Conservation (phyloP, 2,329 filamentous ascomycete species). For the Coleophoma cylindrospora region DNA sequence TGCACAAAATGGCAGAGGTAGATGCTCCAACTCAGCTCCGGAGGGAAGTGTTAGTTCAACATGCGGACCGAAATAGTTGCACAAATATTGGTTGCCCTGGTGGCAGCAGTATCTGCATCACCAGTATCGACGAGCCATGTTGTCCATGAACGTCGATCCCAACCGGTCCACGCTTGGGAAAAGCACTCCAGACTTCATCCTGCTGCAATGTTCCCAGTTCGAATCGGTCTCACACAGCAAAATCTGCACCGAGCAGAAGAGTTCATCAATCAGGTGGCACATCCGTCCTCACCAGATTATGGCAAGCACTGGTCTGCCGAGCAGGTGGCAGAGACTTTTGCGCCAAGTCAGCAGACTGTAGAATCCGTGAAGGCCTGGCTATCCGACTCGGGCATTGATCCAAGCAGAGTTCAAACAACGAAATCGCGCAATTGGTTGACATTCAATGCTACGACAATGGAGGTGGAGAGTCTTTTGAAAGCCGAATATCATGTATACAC, state of each 20-base stretch:
- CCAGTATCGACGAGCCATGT: slow-evolving; percentile 17
- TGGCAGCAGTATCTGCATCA: slow-evolving; percentile 18
- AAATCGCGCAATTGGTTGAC: slow-evolving; percentile 17
- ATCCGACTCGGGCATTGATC: slow-evolving; percentile 42
- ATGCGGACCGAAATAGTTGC: slow-evolving; percentile 17
- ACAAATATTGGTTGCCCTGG: slow-evolving; percentile 20
- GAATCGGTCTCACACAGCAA: slow-evolving; percentile 38
- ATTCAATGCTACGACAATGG: slow-evolving; percentile 27
- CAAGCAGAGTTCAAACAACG: slow-evolving; percentile 41
- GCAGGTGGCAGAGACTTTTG: slow-evolving; percentile 38
- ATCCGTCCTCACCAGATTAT: slow-evolving; percentile 39
- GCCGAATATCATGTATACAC: slow-evolving; percentile 47
- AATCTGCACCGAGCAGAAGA: slow-evolving; percentile 41
- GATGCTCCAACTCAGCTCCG: slow-evolving; percentile 17
- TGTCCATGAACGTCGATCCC: slow-evolving; percentile 19
- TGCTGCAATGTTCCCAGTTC: slow-evolving; percentile 15
- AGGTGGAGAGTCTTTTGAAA: slow-evolving; percentile 47
- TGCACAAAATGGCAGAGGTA: slow-evolving; percentile 5
- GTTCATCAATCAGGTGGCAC: slow-evolving; percentile 35
- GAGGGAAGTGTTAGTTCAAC: slow-evolving; percentile 11
- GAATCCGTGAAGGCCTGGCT: slow-evolving; percentile 49
- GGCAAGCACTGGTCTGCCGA: slow-evolving; percentile 41
- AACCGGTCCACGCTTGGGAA: slow-evolving; percentile 13
- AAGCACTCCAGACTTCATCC: slow-evolving; percentile 15
- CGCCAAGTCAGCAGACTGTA: slow-evolving; percentile 37